Percentiles rank a stretch among this genome's conserved stretches.
These are phyloP conservation scores for Panaeolus papilionaceus DNA, from an alignment of 768 basidiomycete species.

Conservation along the genomic window DNA sequence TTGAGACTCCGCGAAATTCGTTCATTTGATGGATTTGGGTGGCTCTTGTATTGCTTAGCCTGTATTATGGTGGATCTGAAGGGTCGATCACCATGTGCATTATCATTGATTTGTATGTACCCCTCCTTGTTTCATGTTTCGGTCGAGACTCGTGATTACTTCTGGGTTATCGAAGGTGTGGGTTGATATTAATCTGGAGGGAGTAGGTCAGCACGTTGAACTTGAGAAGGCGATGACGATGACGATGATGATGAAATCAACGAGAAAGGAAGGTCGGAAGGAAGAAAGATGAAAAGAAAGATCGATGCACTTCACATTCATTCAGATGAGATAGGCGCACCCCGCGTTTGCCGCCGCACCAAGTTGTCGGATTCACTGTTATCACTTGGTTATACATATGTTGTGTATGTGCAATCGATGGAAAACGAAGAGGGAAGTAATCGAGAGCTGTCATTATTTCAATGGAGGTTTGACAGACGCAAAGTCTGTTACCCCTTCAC, in stretches of 20 bases:
- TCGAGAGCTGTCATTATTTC: neutral
- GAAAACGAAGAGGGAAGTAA: neutral
- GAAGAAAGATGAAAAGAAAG: no score
- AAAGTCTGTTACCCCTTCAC: neutral
- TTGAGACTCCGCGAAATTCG: slow-evolving; percentile 9
- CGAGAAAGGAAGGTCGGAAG: no score
- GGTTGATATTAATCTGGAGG: no score
- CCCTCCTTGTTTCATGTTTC: neutral
- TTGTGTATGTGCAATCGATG: neutral
- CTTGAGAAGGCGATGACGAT: neutral
- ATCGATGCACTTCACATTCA: no score
- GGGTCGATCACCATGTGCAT: neutral
- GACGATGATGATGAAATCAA: neutral
- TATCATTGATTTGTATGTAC: neutral
- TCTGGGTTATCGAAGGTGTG: no score
- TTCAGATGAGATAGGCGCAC: neutral
- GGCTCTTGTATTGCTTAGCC: neutral
- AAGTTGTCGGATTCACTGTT: neutral
- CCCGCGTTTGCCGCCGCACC: slow-evolving; percentile 7
- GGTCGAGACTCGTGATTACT: neutral
- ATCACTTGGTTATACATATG: neutral
- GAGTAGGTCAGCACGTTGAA: no score
- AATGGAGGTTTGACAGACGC: neutral
- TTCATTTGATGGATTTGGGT: neutral
- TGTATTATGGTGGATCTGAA: no score